Conservation (phyloP, 164 flowering plant species). For the Chimonanthus salicifolius region DNA sequence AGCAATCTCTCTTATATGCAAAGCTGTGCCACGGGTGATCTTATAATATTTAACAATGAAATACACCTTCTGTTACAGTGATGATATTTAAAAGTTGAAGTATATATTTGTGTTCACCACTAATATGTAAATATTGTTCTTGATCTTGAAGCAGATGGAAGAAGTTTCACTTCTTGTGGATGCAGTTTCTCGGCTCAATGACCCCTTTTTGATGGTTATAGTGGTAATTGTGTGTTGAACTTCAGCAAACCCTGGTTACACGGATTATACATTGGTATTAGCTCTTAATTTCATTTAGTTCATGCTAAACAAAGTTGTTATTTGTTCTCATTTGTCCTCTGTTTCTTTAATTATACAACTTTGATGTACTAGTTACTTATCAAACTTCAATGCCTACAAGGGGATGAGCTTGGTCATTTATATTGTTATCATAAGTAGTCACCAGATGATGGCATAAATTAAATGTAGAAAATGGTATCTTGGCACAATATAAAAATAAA, state of each 20-base stretch:
- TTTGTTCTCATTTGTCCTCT: not conserved
- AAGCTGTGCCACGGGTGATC: slow-evolving; percentile 98
- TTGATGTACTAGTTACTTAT: not conserved
- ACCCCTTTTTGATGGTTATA: slow-evolving; percentile 95
- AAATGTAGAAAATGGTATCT: too few relatives aligned
- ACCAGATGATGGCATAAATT: too few relatives aligned
- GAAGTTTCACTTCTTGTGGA: slow-evolving; percentile 88
- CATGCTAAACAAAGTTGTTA: not conserved
- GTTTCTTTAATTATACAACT: too few relatives aligned
- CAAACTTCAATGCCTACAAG: not conserved
- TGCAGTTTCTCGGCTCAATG: slow-evolving; percentile 83
- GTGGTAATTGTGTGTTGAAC: slow-evolving; percentile 99
- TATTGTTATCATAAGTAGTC: too few relatives aligned
- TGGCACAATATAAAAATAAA: too few relatives aligned
- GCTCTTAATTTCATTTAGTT: slow-evolving; percentile 59
- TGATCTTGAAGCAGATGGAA: slow-evolving; percentile 68
- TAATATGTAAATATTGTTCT: slow-evolving; percentile 19
- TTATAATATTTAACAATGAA: slow-evolving; percentile 42
- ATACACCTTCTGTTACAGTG: slow-evolving; percentile 19
- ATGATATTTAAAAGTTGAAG: slow-evolving; percentile 1
- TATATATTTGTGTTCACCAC: slow-evolving; percentile 8
- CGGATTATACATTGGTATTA: slow-evolving; percentile 82
- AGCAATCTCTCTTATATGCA: slow-evolving; percentile 50
- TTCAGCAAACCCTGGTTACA: slow-evolving; percentile 88
- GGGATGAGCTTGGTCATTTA: not conserved